Conservation (phyloP, 2,329 filamentous ascomycete species). For the Colletotrichum siamense region DNA sequence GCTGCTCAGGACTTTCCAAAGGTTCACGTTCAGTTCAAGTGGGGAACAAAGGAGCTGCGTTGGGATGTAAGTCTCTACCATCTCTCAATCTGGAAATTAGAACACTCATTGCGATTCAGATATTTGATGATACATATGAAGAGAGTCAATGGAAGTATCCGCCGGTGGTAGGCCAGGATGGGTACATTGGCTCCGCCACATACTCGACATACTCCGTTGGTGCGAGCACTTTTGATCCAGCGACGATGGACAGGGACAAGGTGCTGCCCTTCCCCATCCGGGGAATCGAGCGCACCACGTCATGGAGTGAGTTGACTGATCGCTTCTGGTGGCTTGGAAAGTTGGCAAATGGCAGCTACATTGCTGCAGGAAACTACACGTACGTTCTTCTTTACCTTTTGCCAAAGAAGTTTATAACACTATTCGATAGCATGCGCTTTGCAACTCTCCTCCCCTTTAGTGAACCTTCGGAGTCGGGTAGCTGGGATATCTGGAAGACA, state of each 20-base stretch:
- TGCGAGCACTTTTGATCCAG: conserved; percentile 23
- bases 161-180: conserved; percentile 28
- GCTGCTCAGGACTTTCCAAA: conserved; percentile 26
- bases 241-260: conserved; percentile 27
- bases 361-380: conserved; percentile 29
- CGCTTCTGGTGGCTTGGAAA: conserved; percentile 33
- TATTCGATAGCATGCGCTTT: conserved; percentile 23
- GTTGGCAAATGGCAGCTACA: conserved; percentile 30
- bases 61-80: conserved; percentile 16
- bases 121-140: conserved; percentile 29
- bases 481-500: conserved; percentile 31
- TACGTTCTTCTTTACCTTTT: not conserved
- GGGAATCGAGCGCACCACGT: conserved; percentile 23
- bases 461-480: conserved; percentile 11
- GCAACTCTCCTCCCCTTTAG: conserved; percentile 32
- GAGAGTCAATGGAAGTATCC: conserved; percentile 33
- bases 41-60: conserved; percentile 21
- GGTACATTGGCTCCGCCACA: conserved; percentile 31
- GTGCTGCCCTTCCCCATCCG: conserved; percentile 26
- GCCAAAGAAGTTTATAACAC: not conserved
- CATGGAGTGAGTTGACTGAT: conserved; percentile 10
- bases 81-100: accelerated
- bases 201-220: conserved; percentile 24
- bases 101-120: conserved; percentile 3
- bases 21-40: conserved; percentile 9